phyloP scores from a whole-genome alignment of 768 basidiomycete species.

The Kwoniella shandongensis region DNA sequence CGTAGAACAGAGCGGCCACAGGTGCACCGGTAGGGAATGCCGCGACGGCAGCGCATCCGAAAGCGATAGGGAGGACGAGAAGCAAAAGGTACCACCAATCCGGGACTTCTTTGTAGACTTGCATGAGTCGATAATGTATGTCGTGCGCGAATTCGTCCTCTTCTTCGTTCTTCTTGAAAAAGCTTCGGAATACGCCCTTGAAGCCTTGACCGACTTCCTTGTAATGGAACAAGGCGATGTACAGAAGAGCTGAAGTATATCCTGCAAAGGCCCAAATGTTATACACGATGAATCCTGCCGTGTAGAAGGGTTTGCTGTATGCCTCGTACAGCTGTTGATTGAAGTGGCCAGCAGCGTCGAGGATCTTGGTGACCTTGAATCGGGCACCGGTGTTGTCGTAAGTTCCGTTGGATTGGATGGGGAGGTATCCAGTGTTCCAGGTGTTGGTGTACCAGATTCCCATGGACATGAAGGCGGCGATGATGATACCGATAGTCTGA shows the following conservation, averaged over 20 bases:
- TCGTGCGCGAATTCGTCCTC: conserved; percentile 27
- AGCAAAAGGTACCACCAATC: conserved; percentile 64
- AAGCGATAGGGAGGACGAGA: conserved; percentile 57
- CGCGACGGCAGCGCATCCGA: conserved; percentile 57
- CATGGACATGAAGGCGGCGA: conserved; percentile 25
- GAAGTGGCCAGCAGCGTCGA: conserved; percentile 56
- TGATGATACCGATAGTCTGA: conserved; percentile 52
- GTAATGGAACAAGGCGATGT: conserved; percentile 33
- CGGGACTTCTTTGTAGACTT: conserved; percentile 52
- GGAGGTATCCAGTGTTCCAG: conserved; percentile 50
- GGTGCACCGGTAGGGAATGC: conserved; percentile 37
- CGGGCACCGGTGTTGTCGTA: conserved; percentile 59
- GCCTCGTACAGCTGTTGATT: conserved; percentile 57
- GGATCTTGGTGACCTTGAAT: conserved; percentile 58
- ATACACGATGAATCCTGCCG: conserved; percentile 57
- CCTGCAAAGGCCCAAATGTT: conserved; percentile 56
- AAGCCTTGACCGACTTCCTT: conserved; percentile 21
- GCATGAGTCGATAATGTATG: conserved; percentile 31
- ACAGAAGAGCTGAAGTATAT: conserved; percentile 42
- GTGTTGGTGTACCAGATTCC: conserved; percentile 32
- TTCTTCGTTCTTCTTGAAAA: conserved; percentile 10
- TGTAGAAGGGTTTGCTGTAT: conserved; percentile 57
- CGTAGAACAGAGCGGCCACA: conserved; percentile 35
- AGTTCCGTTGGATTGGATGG: conserved; percentile 51
- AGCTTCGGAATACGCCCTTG: conserved; percentile 13